Evolutionary conservation across 106 monocot species (phyloP), one percentile per base, ranked within the genome.

Genomic region (Platanthera zijinensis): DNA sequence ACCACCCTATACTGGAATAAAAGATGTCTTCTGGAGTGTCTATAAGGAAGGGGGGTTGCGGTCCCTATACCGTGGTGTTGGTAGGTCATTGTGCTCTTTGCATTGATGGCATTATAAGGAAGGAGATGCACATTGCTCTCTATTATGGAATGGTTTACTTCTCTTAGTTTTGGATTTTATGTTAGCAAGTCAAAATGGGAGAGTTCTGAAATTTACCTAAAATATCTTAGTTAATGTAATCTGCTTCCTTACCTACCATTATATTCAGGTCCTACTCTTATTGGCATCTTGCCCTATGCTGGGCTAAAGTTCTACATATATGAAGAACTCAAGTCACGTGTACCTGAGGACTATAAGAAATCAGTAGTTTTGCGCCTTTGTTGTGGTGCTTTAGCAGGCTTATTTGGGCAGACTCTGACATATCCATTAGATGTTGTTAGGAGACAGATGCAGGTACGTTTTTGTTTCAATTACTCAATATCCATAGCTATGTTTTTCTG

Each of bases 241-340:
- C 56, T 67, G 67, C 67, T 67, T 67, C 39, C 13, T 67, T 22
- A 67, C 67, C 39, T 30, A 64, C 22, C 32, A 39, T 67, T 8
- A 48, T 10, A n/a, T 75, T 61, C 73, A 91, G 92, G 89, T 63
- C 95, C 95, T 19, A 95, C 95, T 39, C 78, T 95, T n/a, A 81
- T 92, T 25, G 95, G 95, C 14, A 95, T 92, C 71, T 89, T 95
- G 78, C 95, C 95, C 48, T 95, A 95, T 80, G 89, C 95, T 57
- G 95, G 95, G 18, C 85, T 95, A 19, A 95, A 95, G 48, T 95
- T 95, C 64, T 95, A 92, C 77, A 89, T 92, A 72, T 95, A 89
- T 75, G 95, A 95, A 81, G 87, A 92, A 52, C 89, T 95, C 22
- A 95, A 92, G 76, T 80, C 86, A 3, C 80, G 46, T 45, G 89